Conservation (phyloP, 352 stramenopile species). For the Phytophthora kernoviae region DNA sequence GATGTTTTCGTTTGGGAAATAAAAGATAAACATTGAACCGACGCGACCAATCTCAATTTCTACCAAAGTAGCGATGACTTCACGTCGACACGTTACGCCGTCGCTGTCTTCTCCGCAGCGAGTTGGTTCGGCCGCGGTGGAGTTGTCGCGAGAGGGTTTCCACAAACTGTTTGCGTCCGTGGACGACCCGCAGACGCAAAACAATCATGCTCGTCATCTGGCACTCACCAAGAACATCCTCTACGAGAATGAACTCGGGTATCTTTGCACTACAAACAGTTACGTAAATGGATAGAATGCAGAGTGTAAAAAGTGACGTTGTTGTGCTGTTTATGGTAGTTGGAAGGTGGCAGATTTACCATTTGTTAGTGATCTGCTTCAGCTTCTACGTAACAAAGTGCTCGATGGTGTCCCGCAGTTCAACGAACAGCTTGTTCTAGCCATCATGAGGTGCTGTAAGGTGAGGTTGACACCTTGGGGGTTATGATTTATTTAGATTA, state of each 20-base stretch:
- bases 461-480: constrained; percentile 27
- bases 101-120: constrained; percentile 3
- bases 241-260: constrained; percentile 76
- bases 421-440: constrained; percentile 40
- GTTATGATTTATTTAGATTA: too few relatives aligned
- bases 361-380: constrained; percentile 63
- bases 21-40: constrained; percentile 13
- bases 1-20: too few relatives aligned
- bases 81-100: constrained; percentile 9
- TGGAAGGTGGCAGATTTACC: constrained; percentile 75
- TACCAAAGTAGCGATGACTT: constrained; percentile 17
- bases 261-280: background rate
- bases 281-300: background rate
- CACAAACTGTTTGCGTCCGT: constrained; percentile 71
- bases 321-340: constrained; percentile 23
- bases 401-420: constrained; percentile 51
- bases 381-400: constrained; percentile 63
- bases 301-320: background rate
- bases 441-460: constrained; percentile 46
- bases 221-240: constrained; percentile 81
- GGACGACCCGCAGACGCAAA: constrained; percentile 63
- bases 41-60: background rate
- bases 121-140: background rate
- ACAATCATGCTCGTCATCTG: constrained; percentile 69
- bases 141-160: constrained; percentile 43